phyloP scores from a whole-genome alignment of 345 rosid species.

The Eucalyptus regnans region DNA sequence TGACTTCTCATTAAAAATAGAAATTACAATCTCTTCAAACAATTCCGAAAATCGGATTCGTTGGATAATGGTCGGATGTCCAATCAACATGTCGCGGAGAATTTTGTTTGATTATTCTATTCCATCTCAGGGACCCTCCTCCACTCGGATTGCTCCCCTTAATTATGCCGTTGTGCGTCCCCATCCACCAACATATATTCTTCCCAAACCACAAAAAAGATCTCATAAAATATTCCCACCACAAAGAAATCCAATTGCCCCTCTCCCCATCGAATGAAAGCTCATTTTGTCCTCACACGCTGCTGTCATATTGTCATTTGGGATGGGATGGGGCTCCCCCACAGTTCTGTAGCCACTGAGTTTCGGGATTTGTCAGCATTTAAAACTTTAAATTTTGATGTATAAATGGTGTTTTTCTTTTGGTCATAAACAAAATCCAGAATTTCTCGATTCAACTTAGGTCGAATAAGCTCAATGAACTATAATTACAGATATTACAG shows the following conservation, averaged over 20 bases:
- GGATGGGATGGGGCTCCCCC: neutral
- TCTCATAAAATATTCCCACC: neutral
- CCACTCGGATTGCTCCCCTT: neutral
- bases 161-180: neutral
- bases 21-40: neutral
- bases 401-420: too few species aligned
- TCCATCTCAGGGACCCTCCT: neutral
- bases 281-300: neutral
- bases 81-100: neutral
- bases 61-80: neutral
- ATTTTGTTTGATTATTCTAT: neutral
- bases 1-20: neutral
- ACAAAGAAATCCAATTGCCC: neutral
- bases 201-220: neutral
- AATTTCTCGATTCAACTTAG: neutral
- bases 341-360: neutral
- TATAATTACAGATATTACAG: neutral
- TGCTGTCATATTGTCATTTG: neutral
- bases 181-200: neutral
- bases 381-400: too few species aligned
- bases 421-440: too few species aligned
- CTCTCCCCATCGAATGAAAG: neutral
- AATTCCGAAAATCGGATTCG: neutral
- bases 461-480: neutral
- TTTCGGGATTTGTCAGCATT: neutral